Evolutionary conservation across 345 rosid genomes (phyloP).

Genomic region (Anacardium occidentale): DNA sequence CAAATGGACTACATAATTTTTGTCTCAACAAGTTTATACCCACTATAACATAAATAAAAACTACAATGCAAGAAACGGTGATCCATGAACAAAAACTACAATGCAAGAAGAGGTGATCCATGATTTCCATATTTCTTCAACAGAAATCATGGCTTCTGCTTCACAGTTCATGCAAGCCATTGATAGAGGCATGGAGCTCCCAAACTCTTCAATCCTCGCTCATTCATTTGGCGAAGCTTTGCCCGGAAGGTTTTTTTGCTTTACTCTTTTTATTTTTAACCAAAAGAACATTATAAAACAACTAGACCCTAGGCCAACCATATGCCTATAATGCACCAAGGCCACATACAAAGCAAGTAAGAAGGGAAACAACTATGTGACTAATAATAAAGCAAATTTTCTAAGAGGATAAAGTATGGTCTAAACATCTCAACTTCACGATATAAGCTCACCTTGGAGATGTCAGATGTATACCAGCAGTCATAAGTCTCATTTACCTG

Average conservation of each 20-base stretch:
- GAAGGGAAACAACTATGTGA: background rate
- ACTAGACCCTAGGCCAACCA: too few species aligned
- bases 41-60: too few species aligned
- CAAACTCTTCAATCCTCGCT: background rate
- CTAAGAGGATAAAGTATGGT: slow-evolving; percentile 63
- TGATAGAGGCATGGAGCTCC: background rate
- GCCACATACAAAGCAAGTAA: slow-evolving; percentile 1
- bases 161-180: too few species aligned
- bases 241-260: background rate
- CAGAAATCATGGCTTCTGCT: too few species aligned
- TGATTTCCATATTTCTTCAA: too few species aligned
- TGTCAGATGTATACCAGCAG: slow-evolving; percentile 76
- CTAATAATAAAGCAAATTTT: slow-evolving; percentile 9
- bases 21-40: too few species aligned
- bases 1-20: too few species aligned
- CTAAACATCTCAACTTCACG: slow-evolving; percentile 53
- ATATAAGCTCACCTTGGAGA: slow-evolving; percentile 69
- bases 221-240: background rate
- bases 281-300: background rate
- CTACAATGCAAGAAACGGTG: too few species aligned
- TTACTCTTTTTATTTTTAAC: background rate
- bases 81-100: too few species aligned
- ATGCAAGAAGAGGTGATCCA: too few species aligned
- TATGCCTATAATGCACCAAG: background rate
- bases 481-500: slow-evolving; percentile 89